phyloP scores from a whole-genome alignment of 2,329 filamentous ascomycete species.

The Graphium sp. region DNA sequence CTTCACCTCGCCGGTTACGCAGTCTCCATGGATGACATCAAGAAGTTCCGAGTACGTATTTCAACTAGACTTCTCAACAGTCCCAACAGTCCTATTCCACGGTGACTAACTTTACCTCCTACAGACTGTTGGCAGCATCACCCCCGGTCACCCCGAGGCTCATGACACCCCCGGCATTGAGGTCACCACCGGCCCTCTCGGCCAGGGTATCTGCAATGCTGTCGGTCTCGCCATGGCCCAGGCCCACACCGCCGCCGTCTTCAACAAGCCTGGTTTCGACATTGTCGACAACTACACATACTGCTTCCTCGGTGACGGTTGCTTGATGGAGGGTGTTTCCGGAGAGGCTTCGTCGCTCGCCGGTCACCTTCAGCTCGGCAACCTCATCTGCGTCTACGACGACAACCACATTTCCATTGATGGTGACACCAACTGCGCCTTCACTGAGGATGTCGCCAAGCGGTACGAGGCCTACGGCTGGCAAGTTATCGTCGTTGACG shows the following conservation, averaged over 20 bases:
- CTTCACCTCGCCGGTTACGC: slow-evolving; percentile 92
- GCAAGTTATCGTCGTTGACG: slow-evolving; percentile 70
- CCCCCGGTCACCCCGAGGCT: slow-evolving; percentile 88
- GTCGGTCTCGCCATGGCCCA: slow-evolving; percentile 96
- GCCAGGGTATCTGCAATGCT: slow-evolving; percentile 93
- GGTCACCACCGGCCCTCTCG: slow-evolving; percentile 94
- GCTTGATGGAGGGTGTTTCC: slow-evolving; percentile 95
- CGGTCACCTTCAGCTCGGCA: slow-evolving; percentile 93
- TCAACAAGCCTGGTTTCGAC: slow-evolving; percentile 93
- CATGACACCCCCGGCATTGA: slow-evolving; percentile 95
- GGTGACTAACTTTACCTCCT: slow-evolving; percentile 3
- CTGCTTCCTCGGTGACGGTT: slow-evolving; percentile 92
- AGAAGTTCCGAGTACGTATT: slow-evolving; percentile 77
- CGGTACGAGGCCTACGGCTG: slow-evolving; percentile 96
- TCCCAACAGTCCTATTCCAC: slow-evolving; percentile 1
- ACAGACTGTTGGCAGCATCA: slow-evolving; percentile 50
- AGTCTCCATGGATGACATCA: slow-evolving; percentile 77
- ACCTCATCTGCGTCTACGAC: slow-evolving; percentile 92
- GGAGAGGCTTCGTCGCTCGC: slow-evolving; percentile 82
- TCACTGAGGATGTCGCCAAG: slow-evolving; percentile 92
- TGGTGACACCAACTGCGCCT: slow-evolving; percentile 87
- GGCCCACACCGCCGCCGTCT: slow-evolving; percentile 74
- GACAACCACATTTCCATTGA: slow-evolving; percentile 97
- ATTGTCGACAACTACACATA: slow-evolving; percentile 96
- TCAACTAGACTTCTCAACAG: background rate